Percentiles rank a stretch among this genome's conserved stretches.
Evolutionary conservation across 2,329 filamentous ascomycete genomes (phyloP).

Genomic region (Fusarium tanahbumbuense): DNA sequence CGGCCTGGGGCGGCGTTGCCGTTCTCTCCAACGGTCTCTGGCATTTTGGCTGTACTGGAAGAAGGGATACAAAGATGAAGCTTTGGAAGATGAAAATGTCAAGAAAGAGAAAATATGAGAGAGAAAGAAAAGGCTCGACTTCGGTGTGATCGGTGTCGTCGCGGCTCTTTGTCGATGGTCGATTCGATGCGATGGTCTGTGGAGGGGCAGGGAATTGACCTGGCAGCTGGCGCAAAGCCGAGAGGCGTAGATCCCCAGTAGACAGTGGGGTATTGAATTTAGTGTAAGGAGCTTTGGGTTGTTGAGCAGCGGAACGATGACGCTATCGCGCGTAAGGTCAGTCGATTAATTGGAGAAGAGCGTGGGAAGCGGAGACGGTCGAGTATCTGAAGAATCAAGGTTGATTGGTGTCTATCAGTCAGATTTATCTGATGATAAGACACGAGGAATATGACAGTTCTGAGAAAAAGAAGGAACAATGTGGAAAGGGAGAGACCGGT

Average conservation of each 20-base stretch:
- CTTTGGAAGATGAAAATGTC: conserved; percentile 1
- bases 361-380: conserved; percentile 26
- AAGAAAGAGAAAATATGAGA: conserved; percentile 6
- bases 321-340: conserved; percentile 46
- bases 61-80: neutral
- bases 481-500: conserved; percentile 5
- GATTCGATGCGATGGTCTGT: conserved; percentile 37
- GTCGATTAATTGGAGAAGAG: conserved; percentile 45
- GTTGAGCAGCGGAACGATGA: conserved; percentile 42
- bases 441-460: neutral
- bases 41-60: conserved; percentile 48
- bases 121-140: conserved; percentile 13
- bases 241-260: conserved; percentile 43
- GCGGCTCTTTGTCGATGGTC: conserved; percentile 35
- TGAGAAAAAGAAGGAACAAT: neutral
- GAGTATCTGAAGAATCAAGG: conserved; percentile 25
- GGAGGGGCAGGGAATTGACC: conserved; percentile 46
- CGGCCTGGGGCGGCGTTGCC: conserved; percentile 56
- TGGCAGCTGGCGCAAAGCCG: conserved; percentile 37
- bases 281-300: conserved; percentile 43
- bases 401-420: conserved; percentile 15
- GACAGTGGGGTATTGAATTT: conserved; percentile 42
- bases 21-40: conserved; percentile 51
- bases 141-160: conserved; percentile 23
- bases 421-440: neutral